Evolutionary conservation across 306 rosid species (phyloP), one percentile per base, ranked within the genome.

Genomic region (Quercus glauca): DNA sequence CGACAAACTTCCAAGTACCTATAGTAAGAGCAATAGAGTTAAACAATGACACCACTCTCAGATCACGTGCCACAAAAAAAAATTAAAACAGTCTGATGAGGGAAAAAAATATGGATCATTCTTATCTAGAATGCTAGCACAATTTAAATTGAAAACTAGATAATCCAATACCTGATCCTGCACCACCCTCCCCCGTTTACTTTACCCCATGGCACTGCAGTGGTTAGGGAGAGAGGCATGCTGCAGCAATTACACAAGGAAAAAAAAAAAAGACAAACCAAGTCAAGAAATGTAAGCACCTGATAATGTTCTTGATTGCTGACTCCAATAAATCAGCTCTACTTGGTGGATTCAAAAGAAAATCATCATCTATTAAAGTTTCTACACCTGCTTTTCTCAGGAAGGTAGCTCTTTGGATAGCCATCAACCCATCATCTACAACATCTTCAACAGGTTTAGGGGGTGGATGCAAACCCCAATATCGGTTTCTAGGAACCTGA

Each of bases 401-500:
- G 88, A 95, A 91, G 68, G 93, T 88, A 73, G 98, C 99, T 84
- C 99, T 91, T 82, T 95, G 99, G 85, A 95, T 91, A 51, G 91
- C 89, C 93, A 80, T 77, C 83, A 95, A 85, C 72, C 99, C 99
- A 71, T 91, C 96, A 86, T 91, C 99, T 53, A 95, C 89, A 74
- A 95, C 98, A 85, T 92, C 97, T 91, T 92, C 99, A 84, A 95
- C 92, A 79, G 98, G 97, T 33, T 92, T 90, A 45, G 99, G 99
- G 52, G 99, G 99, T 61, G 99, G 99, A 92, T 95, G 99, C 96
- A 95, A 87, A 83, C 97, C 98, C 99, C 99, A 95, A 85, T 95
- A 95, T 56, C 97, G 89, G 79, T 91, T 92, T 88, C 99, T 89
- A 73, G 99, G 98, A 88, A 92, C 97, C 99, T 95, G 87, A 82